Evolutionary conservation across 805 yeast species (phyloP), one percentile per base, ranked within the genome.

Genomic region (Candida corydali): DNA sequence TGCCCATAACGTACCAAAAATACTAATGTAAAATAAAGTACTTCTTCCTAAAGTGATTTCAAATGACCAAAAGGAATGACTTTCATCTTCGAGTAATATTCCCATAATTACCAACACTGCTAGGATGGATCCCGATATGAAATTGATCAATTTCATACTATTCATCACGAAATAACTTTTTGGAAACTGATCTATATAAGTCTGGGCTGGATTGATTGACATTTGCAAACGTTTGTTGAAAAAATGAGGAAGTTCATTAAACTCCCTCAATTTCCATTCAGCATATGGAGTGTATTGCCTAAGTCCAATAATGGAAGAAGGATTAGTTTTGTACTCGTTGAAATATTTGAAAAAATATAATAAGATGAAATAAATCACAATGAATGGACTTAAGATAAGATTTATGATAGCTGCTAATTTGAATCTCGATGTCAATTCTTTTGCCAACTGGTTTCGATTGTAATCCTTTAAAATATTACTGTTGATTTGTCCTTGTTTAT

Each of bases 281-380:
- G 98, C 97, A 59, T 76, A 77, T 0, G 97, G 96, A 0, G 98
- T 86, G 54, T 87, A 93, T 49, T 88, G 95, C 32, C 98, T 68
- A 36, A 65, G 53, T 3, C 67, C 69, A 2, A 88, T 71, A 37
- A 93, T 69, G 8, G 87, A 69, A 1, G 88, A 78, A 0, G 98
- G 98, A 37, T 91, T 84, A 29, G 85, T 77, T 54, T 86, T 85
- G 56, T 85, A 88, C 58, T 91, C 98, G 56, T 89, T 89, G 60
- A 93, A 93, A 56, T 93, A 88, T 29, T 87, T 74, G 69, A 93
- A 82, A 52, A 93, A 91, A 57, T 87, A 86, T 39, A 88, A 72
- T 33, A 91, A 63, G 14, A 86, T 70, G 61, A 89, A 86, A 59
- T 93, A 93, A 4, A 80, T 65, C 12, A 88, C 91, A 36, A 91